Percentiles rank a stretch among this genome's conserved stretches.
Evolutionary conservation across 768 basidiomycete species (phyloP).

Genomic region (Gelatoporia subvermispora): DNA sequence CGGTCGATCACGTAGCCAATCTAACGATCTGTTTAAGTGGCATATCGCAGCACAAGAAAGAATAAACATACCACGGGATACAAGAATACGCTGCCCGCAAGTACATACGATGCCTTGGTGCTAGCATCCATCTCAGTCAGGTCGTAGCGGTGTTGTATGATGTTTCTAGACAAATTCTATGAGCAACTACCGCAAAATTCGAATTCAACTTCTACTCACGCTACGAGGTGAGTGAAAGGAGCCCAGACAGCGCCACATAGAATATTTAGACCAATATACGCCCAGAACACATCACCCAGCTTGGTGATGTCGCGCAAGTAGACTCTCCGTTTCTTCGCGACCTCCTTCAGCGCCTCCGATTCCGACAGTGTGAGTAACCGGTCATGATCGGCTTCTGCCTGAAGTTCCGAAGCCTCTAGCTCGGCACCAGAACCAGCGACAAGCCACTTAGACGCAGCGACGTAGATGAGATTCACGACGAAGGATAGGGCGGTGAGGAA

Average conservation of each 20-base stretch:
- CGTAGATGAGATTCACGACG: slow-evolving; percentile 62
- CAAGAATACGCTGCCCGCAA: slow-evolving; percentile 62
- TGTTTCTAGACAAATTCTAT: slow-evolving; percentile 42
- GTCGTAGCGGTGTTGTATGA: slow-evolving; percentile 64
- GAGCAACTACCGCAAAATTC: neutral
- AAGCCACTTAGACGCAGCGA: slow-evolving; percentile 60
- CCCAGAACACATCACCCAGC: slow-evolving; percentile 77
- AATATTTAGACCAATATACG: slow-evolving; percentile 73
- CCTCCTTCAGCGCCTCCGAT: slow-evolving; percentile 56
- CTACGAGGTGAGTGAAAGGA: slow-evolving; percentile 71
- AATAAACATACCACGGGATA: slow-evolving; percentile 57
- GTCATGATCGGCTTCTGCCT: slow-evolving; percentile 41
- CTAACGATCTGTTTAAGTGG: slow-evolving; percentile 24
- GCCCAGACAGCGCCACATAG: slow-evolving; percentile 75
- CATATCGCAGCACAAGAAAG: neutral
- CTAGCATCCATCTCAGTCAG: slow-evolving; percentile 58
- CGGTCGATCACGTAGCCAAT: slow-evolving; percentile 64
- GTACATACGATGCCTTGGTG: slow-evolving; percentile 62
- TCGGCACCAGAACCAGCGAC: slow-evolving; percentile 55
- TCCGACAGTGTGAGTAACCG: slow-evolving; percentile 43
- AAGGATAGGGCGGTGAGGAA: slow-evolving; percentile 63
- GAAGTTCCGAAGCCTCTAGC: slow-evolving; percentile 60
- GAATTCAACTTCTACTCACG: slow-evolving; percentile 44
- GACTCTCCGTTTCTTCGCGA: slow-evolving; percentile 62
- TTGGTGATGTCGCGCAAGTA: slow-evolving; percentile 54